Percentiles rank a stretch among this genome's conserved stretches.
These are phyloP conservation scores for Trebouxia gelatinosa DNA, from an alignment of 163 green algal genomes.

Conservation along the genomic window DNA sequence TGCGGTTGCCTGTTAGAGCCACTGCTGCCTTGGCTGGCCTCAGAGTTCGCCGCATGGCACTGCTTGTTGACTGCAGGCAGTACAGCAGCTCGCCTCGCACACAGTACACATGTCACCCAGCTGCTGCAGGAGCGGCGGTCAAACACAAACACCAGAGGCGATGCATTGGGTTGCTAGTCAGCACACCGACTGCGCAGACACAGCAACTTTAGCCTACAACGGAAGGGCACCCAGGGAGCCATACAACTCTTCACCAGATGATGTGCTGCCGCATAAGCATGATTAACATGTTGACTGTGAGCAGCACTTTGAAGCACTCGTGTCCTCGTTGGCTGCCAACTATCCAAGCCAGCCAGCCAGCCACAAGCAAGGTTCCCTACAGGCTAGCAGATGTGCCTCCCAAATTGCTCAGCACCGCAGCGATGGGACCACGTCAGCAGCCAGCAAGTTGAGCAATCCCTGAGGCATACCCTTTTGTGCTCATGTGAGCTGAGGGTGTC, in stretches of 20 bases:
- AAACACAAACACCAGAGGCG: neutral
- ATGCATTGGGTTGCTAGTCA: neutral
- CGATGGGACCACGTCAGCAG: neutral
- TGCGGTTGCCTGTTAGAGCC: neutral
- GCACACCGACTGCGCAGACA: too few species aligned
- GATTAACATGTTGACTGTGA: neutral
- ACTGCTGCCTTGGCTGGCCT: neutral
- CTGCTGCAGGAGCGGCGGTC: neutral
- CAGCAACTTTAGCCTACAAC: too few species aligned
- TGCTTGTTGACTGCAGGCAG: neutral
- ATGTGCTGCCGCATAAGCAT: too few species aligned
- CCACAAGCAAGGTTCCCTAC: too few species aligned
- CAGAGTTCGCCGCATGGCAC: constrained; percentile 15
- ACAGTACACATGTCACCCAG: neutral
- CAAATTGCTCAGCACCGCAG: neutral
- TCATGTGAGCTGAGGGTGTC: constrained; percentile 15
- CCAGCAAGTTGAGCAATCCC: neutral
- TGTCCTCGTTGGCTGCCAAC: too few species aligned
- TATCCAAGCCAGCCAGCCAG: too few species aligned
- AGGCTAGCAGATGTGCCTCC: too few species aligned
- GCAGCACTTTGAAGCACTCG: neutral
- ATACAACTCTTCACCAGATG: too few species aligned
- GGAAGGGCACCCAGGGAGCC: too few species aligned
- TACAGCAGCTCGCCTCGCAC: neutral
- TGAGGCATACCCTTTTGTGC: neutral